A percentile compares a stretch with the other conserved stretches of the same genome.
These are phyloP conservation scores for Corynascus novoguineensis DNA, from an alignment of 495 filamentous ascomycete species.

Conservation along the genomic window DNA sequence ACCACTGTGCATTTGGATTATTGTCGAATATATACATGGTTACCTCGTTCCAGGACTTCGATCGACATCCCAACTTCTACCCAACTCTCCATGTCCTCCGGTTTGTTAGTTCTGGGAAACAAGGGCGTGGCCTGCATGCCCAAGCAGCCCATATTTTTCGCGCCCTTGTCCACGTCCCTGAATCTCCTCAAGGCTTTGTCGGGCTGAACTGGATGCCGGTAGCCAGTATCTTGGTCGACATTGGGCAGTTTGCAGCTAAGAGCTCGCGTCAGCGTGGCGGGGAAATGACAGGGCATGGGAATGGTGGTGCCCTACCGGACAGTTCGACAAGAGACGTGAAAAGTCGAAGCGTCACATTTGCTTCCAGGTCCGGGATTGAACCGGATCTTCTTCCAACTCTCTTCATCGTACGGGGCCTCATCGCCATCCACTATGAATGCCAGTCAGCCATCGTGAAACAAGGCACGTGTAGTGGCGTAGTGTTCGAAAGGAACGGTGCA, in stretches of 20 bases:
- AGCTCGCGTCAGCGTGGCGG: background rate
- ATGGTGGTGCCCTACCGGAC: slow-evolving; percentile 37
- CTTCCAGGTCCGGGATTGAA: slow-evolving; percentile 46
- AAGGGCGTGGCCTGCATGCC: slow-evolving; percentile 80
- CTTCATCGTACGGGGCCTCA: slow-evolving; percentile 51
- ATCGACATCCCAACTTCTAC: slow-evolving; percentile 43
- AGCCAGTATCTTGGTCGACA: slow-evolving; percentile 66
- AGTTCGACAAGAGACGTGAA: slow-evolving; percentile 65
- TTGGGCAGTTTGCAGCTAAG: slow-evolving; percentile 76
- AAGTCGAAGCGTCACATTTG: slow-evolving; percentile 28
- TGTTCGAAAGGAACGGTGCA: background rate
- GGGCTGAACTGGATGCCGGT: slow-evolving; percentile 66
- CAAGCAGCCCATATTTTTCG: slow-evolving; percentile 63
- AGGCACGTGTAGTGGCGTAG: background rate
- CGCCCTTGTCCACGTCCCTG: slow-evolving; percentile 69
- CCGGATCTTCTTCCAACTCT: slow-evolving; percentile 68
- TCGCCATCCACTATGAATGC: slow-evolving; percentile 33
- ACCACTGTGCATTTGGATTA: no score
- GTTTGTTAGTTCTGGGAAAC: slow-evolving; percentile 27
- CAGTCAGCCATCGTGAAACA: slow-evolving; percentile 14
- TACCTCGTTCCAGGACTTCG: slow-evolving; percentile 34
- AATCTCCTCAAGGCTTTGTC: slow-evolving; percentile 64
- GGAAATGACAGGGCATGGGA: slow-evolving; percentile 5
- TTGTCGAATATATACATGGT: slow-evolving; percentile 39
- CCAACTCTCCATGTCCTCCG: slow-evolving; percentile 34